Base-by-base conservation (phyloP, 202 grass and related monocot genomes). In the Digitaria exilis region DNA sequence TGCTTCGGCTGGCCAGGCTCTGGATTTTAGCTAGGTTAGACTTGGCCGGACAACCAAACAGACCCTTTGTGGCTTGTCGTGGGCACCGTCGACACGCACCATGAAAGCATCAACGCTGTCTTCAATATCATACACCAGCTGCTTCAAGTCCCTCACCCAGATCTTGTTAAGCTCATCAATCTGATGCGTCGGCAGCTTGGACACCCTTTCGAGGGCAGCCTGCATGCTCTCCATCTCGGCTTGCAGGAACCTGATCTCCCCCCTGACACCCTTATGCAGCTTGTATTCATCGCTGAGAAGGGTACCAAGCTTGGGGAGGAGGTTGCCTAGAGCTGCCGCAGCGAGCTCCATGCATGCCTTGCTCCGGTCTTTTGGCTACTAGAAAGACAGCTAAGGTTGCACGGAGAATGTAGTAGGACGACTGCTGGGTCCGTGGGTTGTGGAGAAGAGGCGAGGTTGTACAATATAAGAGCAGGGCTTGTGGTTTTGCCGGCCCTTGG, bases 51-150 rank as follows among this genome's bases (percentile, higher is more conserved):
- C 35, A 37, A 37, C 35, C 35, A 37, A 37, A 37, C 35, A 37
- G 5, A 37, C 35, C n/a, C n/a, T n/a, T n/a, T n/a, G 31, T 0
- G 16, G 62, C 31, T 65, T 37, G 0, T 7, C 7, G 0, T 4
- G 6, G 6, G 9, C 21, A 7, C 9, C 72, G 24, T 66, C 30
- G 7, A 80, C 7, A 1, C 15, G 34, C 0, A 63, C 17, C 39
- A 35, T 64, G 39, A 86, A 71, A 5, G 73, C 24, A 31, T 88
- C 80, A 7, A 84, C 10, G 7, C 54, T 63, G 11, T 63, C 64
- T 1, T 84, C 81, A 0, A 78, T 83, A 19, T 89, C 81, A 24
- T 57, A 80, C 49, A 49, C 77, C 1, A 88, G 68, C 67, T 88
- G 71, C 44, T 57, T 75, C 52, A 88, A 76, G 16, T 88, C 48